Evolutionary conservation across 441 rosid genomes (phyloP).

Genomic region (Jatropha multifida): DNA sequence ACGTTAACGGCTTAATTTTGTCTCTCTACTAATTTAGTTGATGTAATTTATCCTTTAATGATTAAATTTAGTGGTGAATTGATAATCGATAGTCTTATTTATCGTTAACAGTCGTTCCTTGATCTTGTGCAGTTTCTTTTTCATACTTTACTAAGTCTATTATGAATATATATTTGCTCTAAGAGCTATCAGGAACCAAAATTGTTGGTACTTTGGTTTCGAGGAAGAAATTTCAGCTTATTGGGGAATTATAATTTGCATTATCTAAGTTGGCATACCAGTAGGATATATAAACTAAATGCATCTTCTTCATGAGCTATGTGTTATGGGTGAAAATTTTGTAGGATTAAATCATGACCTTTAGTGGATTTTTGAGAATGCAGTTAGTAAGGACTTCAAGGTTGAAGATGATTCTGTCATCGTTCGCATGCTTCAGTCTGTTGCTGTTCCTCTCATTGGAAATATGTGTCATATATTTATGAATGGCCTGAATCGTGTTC

Average conservation of each 20-base stretch:
- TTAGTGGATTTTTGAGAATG: constrained; percentile 14
- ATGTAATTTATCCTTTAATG: neutral
- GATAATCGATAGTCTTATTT: neutral
- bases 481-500: constrained; percentile 91
- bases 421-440: constrained; percentile 69
- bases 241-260: neutral
- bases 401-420: constrained; percentile 71
- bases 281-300: neutral
- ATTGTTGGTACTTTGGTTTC: neutral
- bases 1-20: no score
- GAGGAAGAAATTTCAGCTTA: neutral
- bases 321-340: neutral
- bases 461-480: constrained; percentile 93
- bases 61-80: neutral
- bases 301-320: neutral
- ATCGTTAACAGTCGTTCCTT: neutral
- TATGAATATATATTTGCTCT: neutral
- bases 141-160: neutral
- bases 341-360: neutral
- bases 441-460: constrained; percentile 86
- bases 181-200: neutral
- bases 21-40: neutral
- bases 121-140: neutral
- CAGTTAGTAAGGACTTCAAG: constrained; percentile 68
- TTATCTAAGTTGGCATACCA: neutral